Conservation (phyloP, 305 asterid genomes). For the Ajuga reptans region DNA sequence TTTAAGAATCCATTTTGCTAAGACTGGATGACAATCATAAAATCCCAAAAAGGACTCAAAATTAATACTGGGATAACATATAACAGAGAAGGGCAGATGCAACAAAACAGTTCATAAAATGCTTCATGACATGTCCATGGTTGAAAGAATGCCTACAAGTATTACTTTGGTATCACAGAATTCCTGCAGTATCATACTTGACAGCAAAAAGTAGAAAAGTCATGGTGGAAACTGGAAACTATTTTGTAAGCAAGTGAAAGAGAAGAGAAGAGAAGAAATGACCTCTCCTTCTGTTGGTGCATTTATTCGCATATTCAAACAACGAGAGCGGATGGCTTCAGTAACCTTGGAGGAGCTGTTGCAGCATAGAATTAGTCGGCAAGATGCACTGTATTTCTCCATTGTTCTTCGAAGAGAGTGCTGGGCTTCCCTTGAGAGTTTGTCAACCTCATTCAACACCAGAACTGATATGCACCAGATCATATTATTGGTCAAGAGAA, state of each 20-base stretch:
- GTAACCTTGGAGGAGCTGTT: conserved; percentile 95
- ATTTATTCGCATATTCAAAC: conserved; percentile 80
- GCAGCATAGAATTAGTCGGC: conserved; percentile 88
- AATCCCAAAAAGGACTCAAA: neutral
- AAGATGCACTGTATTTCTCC: conserved; percentile 94
- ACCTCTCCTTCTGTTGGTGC: conserved; percentile 85
- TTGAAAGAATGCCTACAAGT: neutral
- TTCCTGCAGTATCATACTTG: neutral
- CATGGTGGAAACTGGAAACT: neutral
- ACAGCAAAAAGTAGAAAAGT: neutral
- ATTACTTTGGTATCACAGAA: neutral
- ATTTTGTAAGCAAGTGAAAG: conserved; percentile 9
- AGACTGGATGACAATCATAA: neutral
- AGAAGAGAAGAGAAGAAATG: conserved; percentile 12
- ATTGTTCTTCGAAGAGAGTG: conserved; percentile 96
- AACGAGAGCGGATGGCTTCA: conserved; percentile 97
- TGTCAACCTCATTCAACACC: conserved; percentile 93
- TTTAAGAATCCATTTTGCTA: neutral
- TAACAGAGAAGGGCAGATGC: neutral
- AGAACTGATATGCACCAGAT: conserved; percentile 46
- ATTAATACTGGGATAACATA: neutral
- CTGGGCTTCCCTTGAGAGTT: conserved; percentile 96
- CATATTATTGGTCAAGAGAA: conserved; percentile 24
- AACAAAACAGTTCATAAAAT: neutral
- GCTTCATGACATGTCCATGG: neutral